These are phyloP conservation scores for Sporothrix dimorphospora DNA, from an alignment of 2,329 filamentous ascomycete genomes.

Conservation along the genomic window DNA sequence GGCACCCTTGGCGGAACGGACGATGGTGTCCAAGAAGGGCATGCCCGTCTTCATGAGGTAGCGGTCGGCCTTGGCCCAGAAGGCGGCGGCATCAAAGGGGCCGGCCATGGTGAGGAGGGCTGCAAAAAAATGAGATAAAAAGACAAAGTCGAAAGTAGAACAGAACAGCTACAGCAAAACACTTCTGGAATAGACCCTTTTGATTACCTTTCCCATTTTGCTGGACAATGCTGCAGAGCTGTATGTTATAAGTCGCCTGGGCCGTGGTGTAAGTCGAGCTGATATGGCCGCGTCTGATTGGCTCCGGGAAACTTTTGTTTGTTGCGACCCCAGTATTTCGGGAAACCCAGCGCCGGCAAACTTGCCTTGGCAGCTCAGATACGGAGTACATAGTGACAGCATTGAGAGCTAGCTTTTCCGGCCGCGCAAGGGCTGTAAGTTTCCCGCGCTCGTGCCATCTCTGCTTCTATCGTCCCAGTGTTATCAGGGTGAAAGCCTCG, in stretches of 20 bases:
- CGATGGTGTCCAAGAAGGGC: slow-evolving; percentile 53
- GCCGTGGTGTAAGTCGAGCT: background rate
- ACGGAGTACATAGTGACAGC: no score
- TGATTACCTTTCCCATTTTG: background rate
- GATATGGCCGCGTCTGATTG: background rate
- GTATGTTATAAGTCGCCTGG: background rate
- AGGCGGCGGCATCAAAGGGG: slow-evolving; percentile 25
- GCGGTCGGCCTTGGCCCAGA: slow-evolving; percentile 45
- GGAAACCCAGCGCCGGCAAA: background rate
- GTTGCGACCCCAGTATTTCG: background rate
- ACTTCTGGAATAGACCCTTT: background rate
- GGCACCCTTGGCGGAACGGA: background rate
- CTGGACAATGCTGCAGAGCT: background rate
- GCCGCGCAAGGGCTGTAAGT: background rate
- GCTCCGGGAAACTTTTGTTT: background rate
- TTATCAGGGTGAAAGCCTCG: background rate
- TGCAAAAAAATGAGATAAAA: background rate
- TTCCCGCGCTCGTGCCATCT: background rate
- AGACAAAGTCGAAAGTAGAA: background rate
- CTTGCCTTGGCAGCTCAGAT: background rate
- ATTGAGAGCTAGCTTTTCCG: background rate
- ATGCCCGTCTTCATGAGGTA: slow-evolving; percentile 50
- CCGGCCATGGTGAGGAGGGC: background rate
- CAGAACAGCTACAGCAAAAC: background rate
- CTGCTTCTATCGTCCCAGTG: background rate